These are phyloP conservation scores for Cylindrotheca closterium DNA, from an alignment of 108 stramenopile genomes.

Conservation along the genomic window DNA sequence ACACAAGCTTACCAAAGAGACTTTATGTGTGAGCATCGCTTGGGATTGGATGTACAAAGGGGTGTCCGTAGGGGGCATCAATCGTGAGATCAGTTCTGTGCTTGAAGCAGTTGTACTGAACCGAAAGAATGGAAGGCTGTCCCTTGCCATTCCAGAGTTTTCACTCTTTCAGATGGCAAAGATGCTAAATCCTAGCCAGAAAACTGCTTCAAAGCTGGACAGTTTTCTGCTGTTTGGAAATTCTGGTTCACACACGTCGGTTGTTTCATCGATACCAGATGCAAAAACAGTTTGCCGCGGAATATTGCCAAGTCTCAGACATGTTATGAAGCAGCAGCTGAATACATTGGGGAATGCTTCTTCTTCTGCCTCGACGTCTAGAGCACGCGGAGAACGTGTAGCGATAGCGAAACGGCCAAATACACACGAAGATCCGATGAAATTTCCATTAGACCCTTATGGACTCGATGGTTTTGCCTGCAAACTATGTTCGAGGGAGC, in stretches of 20 bases:
- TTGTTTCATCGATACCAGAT: background rate
- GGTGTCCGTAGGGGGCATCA: conserved; percentile 61
- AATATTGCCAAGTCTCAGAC: conserved; percentile 24
- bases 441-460: conserved; percentile 44
- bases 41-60: conserved; percentile 93
- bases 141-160: conserved; percentile 79
- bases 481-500: conserved; percentile 67
- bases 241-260: background rate
- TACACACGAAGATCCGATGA: conserved; percentile 27
- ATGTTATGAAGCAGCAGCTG: conserved; percentile 22
- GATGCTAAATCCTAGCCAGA: conserved; percentile 1
- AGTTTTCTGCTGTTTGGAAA: background rate
- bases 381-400: conserved; percentile 14
- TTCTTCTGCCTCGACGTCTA: background rate
- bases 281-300: conserved; percentile 15
- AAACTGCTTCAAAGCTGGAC: background rate
- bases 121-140: conserved; percentile 42
- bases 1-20: conserved; percentile 28
- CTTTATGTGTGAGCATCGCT: conserved; percentile 78
- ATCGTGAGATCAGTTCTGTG: conserved; percentile 57
- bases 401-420: conserved; percentile 23
- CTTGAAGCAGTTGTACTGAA: conserved; percentile 65
- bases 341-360: conserved; percentile 7
- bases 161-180: conserved; percentile 62
- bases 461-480: conserved; percentile 69